Evolutionary conservation across 352 stramenopile species (phyloP).

Genomic region (Sclerospora graminicola): DNA sequence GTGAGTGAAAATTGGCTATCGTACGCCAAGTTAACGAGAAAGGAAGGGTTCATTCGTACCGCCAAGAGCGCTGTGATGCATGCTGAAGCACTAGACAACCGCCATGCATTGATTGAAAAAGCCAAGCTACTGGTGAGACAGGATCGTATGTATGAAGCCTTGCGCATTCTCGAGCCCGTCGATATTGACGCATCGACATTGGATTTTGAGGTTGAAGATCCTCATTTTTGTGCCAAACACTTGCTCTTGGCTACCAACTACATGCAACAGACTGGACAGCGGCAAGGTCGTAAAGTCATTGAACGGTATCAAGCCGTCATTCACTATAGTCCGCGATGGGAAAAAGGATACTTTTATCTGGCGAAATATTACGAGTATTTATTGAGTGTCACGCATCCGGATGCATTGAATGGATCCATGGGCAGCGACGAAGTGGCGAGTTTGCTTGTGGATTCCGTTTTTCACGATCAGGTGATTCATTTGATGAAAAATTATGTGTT

Average conservation of each 20-base stretch:
- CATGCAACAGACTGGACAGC: constrained; percentile 92
- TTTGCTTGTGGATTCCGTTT: constrained; percentile 41
- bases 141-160: constrained; percentile 75
- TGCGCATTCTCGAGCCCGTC: constrained; percentile 76
- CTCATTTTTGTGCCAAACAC: constrained; percentile 72
- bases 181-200: constrained; percentile 67
- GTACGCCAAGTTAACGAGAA: constrained; percentile 76
- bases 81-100: constrained; percentile 65
- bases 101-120: constrained; percentile 63
- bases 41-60: constrained; percentile 74
- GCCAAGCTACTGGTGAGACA: constrained; percentile 75
- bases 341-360: constrained; percentile 88
- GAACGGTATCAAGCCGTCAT: constrained; percentile 92
- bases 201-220: constrained; percentile 66
- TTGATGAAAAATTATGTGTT: constrained; percentile 93
- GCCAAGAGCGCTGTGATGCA: constrained; percentile 81
- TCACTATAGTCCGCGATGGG: constrained; percentile 89
- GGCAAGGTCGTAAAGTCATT: constrained; percentile 90
- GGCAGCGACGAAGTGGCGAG: constrained; percentile 29
- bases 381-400: constrained; percentile 59
- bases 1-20: constrained; percentile 77
- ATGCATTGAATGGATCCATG: constrained; percentile 24
- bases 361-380: constrained; percentile 90
- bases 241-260: constrained; percentile 93
- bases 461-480: constrained; percentile 69